Percentiles rank a stretch among this genome's conserved stretches.
Conservation (phyloP, 805 yeast genomes). For the Metschnikowia colocasiae region DNA sequence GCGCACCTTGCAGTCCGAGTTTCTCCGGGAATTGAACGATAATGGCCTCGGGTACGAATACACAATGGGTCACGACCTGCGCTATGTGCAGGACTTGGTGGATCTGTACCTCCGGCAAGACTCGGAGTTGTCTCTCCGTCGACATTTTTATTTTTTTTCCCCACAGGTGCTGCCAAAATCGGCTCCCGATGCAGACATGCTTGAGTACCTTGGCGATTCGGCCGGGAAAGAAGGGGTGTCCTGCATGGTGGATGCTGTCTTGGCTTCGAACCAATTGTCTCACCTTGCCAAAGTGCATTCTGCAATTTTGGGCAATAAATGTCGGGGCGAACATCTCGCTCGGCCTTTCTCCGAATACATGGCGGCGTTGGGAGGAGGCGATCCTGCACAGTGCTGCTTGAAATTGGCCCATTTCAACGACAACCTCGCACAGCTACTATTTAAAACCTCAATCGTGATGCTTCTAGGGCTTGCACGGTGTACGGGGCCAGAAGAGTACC, state of each 20-base stretch:
- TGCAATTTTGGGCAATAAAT: not conserved
- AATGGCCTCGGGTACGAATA: constrained; percentile 26
- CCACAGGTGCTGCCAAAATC: not conserved
- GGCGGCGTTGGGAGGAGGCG: not conserved
- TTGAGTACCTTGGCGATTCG: not conserved
- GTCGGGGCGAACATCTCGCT: not conserved
- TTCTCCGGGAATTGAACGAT: constrained; percentile 29
- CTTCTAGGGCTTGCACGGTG: constrained; percentile 6
- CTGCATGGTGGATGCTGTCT: not conserved
- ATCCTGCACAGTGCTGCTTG: constrained; percentile 13
- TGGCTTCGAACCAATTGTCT: not conserved
- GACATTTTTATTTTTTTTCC: constrained; percentile 24
- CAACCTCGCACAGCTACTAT: constrained; percentile 14
- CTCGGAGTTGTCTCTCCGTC: constrained; percentile 8
- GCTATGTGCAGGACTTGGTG: constrained; percentile 22
- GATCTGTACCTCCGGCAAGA: constrained; percentile 11
- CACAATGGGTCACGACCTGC: constrained; percentile 18
- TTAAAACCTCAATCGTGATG: constrained; percentile 20
- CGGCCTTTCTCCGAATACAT: not conserved
- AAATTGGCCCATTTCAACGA: constrained; percentile 24
- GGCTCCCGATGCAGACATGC: not conserved
- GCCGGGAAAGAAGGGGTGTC: not conserved
- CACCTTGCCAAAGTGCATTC: not conserved
- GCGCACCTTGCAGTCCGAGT: constrained; percentile 11
- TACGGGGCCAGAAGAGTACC: not conserved